Evolutionary conservation across 169 alveolate genomes (phyloP).

Genomic region (Plasmodium knowlesi): DNA sequence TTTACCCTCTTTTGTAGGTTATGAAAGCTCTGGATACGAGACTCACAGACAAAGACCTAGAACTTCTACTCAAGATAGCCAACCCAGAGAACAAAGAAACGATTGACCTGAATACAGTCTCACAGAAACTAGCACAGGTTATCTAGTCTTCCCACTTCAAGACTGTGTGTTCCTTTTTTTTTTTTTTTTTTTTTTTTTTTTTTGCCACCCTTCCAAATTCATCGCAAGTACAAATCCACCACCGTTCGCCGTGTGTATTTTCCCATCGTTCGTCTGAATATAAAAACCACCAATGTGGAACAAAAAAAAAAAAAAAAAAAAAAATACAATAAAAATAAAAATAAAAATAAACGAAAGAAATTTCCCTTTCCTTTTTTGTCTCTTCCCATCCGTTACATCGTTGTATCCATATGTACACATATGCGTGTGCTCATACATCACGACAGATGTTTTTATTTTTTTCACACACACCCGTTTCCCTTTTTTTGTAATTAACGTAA

Average conservation of each 20-base stretch:
- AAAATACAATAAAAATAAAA: too few relatives aligned
- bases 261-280: neutral
- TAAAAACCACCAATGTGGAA: neutral
- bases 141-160: neutral
- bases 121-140: slow-evolving; percentile 9
- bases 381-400: neutral
- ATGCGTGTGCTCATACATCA: neutral
- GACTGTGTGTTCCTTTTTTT: neutral
- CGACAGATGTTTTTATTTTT: neutral
- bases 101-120: slow-evolving; percentile 32
- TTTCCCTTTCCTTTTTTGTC: neutral
- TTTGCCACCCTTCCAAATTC: neutral
- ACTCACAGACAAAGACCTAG: slow-evolving; percentile 39
- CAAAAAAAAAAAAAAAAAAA: neutral
- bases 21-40: slow-evolving; percentile 64
- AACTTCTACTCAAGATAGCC: slow-evolving; percentile 16
- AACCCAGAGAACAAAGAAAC: slow-evolving; percentile 50
- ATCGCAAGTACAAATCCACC: neutral
- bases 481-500: neutral
- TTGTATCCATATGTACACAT: neutral
- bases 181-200: neutral
- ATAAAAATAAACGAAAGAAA: neutral
- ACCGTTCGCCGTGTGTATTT: neutral
- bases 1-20: neutral
- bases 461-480: neutral